Conservation (phyloP, 2,329 filamentous ascomycete species). For the Colletotrichum abscissum region DNA sequence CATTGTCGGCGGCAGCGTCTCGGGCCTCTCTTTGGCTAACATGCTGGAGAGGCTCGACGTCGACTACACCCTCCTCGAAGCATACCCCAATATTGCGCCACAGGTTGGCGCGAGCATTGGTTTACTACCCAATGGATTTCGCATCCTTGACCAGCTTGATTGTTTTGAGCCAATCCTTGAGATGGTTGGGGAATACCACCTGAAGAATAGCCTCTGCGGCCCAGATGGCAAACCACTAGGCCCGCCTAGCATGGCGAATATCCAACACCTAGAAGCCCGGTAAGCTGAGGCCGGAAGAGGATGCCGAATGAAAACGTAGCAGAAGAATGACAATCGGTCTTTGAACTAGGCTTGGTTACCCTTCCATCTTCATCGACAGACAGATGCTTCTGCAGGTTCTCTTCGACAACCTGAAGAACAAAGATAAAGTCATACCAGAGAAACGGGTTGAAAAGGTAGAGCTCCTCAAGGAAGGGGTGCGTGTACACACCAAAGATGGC, state of each 20-base stretch:
- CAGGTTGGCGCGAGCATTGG: constrained; percentile 60
- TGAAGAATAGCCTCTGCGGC: neutral
- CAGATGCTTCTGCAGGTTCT: constrained; percentile 48
- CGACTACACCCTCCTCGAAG: constrained; percentile 62
- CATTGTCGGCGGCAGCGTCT: constrained; percentile 61
- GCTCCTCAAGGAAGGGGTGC: constrained; percentile 32
- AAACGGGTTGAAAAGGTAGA: constrained; percentile 35
- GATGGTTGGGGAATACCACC: constrained; percentile 34
- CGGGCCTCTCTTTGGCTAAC: constrained; percentile 49
- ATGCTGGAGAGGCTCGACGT: constrained; percentile 57
- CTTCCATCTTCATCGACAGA: constrained; percentile 48
- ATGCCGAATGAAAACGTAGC: no score
- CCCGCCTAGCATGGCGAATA: constrained; percentile 2
- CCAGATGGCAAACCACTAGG: constrained; percentile 35
- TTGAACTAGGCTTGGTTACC: constrained; percentile 41
- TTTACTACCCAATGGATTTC: constrained; percentile 52
- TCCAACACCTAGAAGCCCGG: constrained; percentile 15
- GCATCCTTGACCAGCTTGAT: constrained; percentile 61
- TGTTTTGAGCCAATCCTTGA: constrained; percentile 43
- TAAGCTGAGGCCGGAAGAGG: neutral
- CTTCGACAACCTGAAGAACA: constrained; percentile 47
- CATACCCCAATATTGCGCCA: constrained; percentile 52
- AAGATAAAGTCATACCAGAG: constrained; percentile 31
- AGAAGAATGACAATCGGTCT: neutral
- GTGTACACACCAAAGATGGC: constrained; percentile 46